These are phyloP conservation scores for Paecilomyces niveus DNA, from an alignment of 2,329 filamentous ascomycete genomes.

Conservation along the genomic window DNA sequence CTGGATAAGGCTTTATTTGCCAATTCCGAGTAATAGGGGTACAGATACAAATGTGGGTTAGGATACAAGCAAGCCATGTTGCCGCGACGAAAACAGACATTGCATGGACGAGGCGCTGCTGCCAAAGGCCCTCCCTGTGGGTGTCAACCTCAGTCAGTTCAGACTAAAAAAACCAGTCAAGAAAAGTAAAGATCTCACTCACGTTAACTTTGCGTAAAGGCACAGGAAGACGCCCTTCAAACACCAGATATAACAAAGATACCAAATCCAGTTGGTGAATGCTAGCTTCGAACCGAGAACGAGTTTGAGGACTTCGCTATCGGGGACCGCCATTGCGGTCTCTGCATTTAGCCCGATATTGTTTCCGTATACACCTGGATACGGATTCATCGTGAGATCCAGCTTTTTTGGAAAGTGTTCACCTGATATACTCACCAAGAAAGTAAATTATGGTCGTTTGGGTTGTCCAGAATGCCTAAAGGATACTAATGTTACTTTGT, in stretches of 20 bases:
- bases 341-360: slow-evolving; percentile 20
- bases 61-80: slow-evolving; percentile 19
- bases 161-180: not conserved
- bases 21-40: slow-evolving; percentile 19
- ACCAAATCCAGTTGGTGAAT: slow-evolving; percentile 28
- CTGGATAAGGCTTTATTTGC: slow-evolving; percentile 25
- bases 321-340: slow-evolving; percentile 19
- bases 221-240: slow-evolving; percentile 25
- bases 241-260: slow-evolving; percentile 25
- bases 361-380: slow-evolving; percentile 13
- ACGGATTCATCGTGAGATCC: not conserved
- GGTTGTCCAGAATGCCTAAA: not conserved
- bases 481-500: slow-evolving; percentile 2
- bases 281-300: slow-evolving; percentile 22
- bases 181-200: slow-evolving; percentile 2
- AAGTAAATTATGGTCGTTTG: not conserved
- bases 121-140: slow-evolving; percentile 16
- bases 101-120: slow-evolving; percentile 15
- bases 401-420: not conserved
- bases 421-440: not conserved
- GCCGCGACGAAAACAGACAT: slow-evolving; percentile 15
- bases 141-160: not conserved
- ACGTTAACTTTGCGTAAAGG: slow-evolving; percentile 24
- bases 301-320: slow-evolving; percentile 13
- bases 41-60: slow-evolving; percentile 23